Conservation (phyloP, 2,329 filamentous ascomycete species). For the Cercospora nicotianae region DNA sequence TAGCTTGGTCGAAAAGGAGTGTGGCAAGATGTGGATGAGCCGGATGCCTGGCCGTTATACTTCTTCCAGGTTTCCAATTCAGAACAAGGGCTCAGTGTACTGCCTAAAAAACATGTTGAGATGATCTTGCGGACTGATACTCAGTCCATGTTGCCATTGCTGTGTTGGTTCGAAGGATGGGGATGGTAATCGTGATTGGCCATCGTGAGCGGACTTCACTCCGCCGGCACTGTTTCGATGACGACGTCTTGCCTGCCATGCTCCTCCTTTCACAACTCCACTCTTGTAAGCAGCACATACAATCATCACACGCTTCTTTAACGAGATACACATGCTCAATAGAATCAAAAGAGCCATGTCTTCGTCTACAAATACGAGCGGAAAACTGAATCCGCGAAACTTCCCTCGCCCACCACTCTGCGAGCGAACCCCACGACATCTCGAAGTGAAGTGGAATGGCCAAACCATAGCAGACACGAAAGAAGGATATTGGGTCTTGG, state of each 20-base stretch:
- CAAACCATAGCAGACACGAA: constrained; percentile 59
- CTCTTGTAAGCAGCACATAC: neutral
- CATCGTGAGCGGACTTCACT: neutral
- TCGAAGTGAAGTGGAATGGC: constrained; percentile 57
- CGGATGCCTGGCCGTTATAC: neutral
- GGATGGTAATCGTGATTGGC: neutral
- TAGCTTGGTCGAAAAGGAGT: neutral
- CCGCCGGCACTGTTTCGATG: neutral
- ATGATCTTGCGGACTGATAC: neutral
- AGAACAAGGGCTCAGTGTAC: no score
- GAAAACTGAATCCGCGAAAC: constrained; percentile 55
- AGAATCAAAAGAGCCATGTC: constrained; percentile 27
- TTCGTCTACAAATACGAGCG: constrained; percentile 19
- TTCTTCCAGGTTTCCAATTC: no score
- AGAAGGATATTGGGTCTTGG: constrained; percentile 62
- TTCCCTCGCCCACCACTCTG: constrained; percentile 61
- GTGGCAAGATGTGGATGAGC: neutral
- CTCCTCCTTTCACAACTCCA: neutral
- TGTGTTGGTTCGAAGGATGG: neutral
- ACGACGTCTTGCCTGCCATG: neutral
- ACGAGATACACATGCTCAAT: constrained; percentile 8
- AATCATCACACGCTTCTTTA: neutral
- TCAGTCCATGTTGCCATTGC: neutral
- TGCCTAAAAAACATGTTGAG: no score
- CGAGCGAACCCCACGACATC: constrained; percentile 55